Percentiles rank a stretch among this genome's conserved stretches.
These are phyloP conservation scores for Suillus decipiens DNA, from an alignment of 768 basidiomycete genomes.

Conservation along the genomic window DNA sequence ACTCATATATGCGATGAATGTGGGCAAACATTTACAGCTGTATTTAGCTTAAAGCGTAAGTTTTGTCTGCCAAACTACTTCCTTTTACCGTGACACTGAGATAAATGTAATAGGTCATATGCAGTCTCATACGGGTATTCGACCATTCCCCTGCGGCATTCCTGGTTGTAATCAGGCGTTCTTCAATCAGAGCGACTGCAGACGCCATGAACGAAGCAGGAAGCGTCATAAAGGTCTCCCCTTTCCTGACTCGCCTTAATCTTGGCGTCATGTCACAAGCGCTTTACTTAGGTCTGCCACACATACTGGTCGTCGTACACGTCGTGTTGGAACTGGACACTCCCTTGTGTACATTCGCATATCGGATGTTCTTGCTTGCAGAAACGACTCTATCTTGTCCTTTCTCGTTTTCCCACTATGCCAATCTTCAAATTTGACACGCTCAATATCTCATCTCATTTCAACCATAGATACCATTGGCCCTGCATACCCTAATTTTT, in stretches of 20 bases:
- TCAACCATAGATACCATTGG: not conserved
- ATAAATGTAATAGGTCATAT: slow-evolving; percentile 22
- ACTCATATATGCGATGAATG: slow-evolving; percentile 21
- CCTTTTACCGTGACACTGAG: no score
- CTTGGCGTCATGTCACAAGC: not conserved
- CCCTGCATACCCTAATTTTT: slow-evolving; percentile 8
- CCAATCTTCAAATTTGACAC: not conserved
- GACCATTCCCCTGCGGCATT: slow-evolving; percentile 27
- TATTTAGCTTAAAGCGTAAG: slow-evolving; percentile 36
- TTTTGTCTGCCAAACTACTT: not conserved
- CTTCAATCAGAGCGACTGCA: slow-evolving; percentile 35
- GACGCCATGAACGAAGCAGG: slow-evolving; percentile 35
- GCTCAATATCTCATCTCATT: not conserved
- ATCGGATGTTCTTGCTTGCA: not conserved
- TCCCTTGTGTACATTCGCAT: not conserved
- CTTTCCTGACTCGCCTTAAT: slow-evolving; percentile 5
- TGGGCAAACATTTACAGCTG: slow-evolving; percentile 29
- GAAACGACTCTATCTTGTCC: not conserved
- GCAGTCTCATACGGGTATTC: slow-evolving; percentile 31
- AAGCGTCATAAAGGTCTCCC: slow-evolving; percentile 30
- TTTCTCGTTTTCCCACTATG: not conserved
- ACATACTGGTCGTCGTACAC: not conserved
- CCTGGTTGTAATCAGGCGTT: slow-evolving; percentile 30
- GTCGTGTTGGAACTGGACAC: not conserved
- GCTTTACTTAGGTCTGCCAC: not conserved